Evolutionary conservation across 495 filamentous ascomycete genomes (phyloP), one percentile per base, ranked within the genome.

Genomic region (Apiosordaria backusii): DNA sequence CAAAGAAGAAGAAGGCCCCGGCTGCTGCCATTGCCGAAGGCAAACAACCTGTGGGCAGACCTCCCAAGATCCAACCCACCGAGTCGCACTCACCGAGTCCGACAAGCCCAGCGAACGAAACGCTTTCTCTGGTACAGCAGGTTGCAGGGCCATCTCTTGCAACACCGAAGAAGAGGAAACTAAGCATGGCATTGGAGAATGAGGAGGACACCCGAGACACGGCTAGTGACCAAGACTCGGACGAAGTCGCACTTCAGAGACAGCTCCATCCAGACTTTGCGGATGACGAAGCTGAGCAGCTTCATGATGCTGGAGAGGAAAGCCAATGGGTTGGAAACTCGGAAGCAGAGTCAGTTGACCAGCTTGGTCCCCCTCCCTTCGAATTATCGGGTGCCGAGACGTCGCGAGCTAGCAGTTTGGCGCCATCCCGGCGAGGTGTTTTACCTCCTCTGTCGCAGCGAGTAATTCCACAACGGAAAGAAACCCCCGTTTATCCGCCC

Each of bases 121-220:
- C 64, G 4, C 64, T 70, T 0, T 6, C 65, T 18, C 57, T 73
- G 2, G 68, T 65, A n/a, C 63, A 73, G 57, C 62, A 71, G 19
- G 64, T 71, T 2, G 65, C 62, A 6, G 75, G 75, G 1, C 76
- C 75, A 0, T 78, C 76, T 1, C 57, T 77, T 4, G 74, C 76
- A 3, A 78, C 75, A 5, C 75, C 76, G 1, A 67, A 70, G 35
- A 78, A 78, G 52, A 60, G 63, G n/a, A 71, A 62, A 50, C 53
- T 66, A 1, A 57, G 23, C 4, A 35, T 21, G 13, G 10, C 67
- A 4, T n/a, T 68, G 25, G 67, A 70, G 4, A 65, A 67, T 0
- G 70, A 71, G 53, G 62, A 62, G 1, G 24, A 24, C 0, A 10
- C 19, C 21, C 45, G 40, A 21, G 61, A 72, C 4, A 66, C 66